Percentiles rank a stretch among this genome's conserved stretches.
These are phyloP conservation scores for Mycena albidolilacea DNA, from an alignment of 768 basidiomycete genomes.

Conservation along the genomic window DNA sequence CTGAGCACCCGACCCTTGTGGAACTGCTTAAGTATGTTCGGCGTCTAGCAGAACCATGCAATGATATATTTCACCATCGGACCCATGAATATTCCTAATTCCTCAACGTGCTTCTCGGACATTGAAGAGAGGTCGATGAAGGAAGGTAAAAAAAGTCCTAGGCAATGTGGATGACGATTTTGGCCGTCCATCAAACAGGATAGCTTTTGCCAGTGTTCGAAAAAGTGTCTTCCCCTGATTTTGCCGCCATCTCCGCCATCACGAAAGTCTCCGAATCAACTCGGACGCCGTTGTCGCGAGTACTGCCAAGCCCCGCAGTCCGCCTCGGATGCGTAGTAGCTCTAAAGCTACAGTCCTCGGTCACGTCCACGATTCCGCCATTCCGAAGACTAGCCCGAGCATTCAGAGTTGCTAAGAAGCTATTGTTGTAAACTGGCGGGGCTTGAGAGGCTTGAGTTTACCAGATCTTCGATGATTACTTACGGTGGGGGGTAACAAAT, in stretches of 20 bases:
- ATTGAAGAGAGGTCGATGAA: too few species aligned
- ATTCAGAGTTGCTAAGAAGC: neutral
- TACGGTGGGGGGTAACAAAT: neutral
- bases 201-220: neutral
- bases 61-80: too few species aligned
- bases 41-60: too few species aligned
- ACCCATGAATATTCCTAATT: too few species aligned
- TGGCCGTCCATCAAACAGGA: neutral
- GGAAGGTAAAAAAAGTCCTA: too few species aligned
- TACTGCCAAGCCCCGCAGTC: neutral
- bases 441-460: neutral
- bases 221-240: neutral
- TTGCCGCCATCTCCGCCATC: neutral
- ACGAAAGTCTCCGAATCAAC: neutral
- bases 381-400: neutral
- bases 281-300: neutral
- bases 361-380: neutral
- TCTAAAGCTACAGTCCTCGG: neutral
- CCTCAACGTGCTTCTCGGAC: too few species aligned
- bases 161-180: too few species aligned
- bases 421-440: neutral
- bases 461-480: neutral
- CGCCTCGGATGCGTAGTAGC: neutral
- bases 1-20: too few species aligned
- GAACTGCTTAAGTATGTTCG: too few species aligned